These are phyloP conservation scores for Lachancea dasiensis DNA, from an alignment of 805 yeast genomes.

Conservation along the genomic window DNA sequence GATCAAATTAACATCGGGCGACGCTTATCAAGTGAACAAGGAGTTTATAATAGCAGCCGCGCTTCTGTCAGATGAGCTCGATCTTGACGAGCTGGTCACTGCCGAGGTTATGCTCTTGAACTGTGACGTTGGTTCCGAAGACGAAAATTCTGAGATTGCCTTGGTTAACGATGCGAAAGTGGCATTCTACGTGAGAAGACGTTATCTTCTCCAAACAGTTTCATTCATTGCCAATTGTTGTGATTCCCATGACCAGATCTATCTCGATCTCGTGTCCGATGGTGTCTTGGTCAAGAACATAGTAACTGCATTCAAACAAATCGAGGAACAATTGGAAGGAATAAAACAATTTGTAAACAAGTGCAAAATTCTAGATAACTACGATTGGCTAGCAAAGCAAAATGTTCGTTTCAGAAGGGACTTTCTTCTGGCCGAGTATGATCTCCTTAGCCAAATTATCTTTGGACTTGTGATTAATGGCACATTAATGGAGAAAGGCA, in stretches of 20 bases:
- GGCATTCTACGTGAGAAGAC: constrained; percentile 61
- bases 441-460: constrained; percentile 59
- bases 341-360: constrained; percentile 49
- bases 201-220: constrained; percentile 64
- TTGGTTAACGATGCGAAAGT: constrained; percentile 59
- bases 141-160: constrained; percentile 24
- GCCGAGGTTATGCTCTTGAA: constrained; percentile 57
- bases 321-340: constrained; percentile 51
- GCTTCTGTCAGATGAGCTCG: constrained; percentile 54
- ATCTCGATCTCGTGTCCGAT: constrained; percentile 13
- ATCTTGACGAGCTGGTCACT: constrained; percentile 69
- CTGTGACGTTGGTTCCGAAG: constrained; percentile 23
- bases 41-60: constrained; percentile 58
- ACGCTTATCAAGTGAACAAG: constrained; percentile 49
- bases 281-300: constrained; percentile 37
- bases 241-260: constrained; percentile 13
- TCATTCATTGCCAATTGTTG: constrained; percentile 35
- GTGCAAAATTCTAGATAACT: constrained; percentile 48
- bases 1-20: constrained; percentile 44
- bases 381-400: constrained; percentile 41
- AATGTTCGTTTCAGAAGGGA: constrained; percentile 53
- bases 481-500: constrained; percentile 32
- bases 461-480: constrained; percentile 44
- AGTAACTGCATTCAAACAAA: constrained; percentile 48
- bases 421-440: constrained; percentile 62